Evolutionary conservation across 169 alveolate genomes (phyloP).

Genomic region (Plasmodium blacklocki): DNA sequence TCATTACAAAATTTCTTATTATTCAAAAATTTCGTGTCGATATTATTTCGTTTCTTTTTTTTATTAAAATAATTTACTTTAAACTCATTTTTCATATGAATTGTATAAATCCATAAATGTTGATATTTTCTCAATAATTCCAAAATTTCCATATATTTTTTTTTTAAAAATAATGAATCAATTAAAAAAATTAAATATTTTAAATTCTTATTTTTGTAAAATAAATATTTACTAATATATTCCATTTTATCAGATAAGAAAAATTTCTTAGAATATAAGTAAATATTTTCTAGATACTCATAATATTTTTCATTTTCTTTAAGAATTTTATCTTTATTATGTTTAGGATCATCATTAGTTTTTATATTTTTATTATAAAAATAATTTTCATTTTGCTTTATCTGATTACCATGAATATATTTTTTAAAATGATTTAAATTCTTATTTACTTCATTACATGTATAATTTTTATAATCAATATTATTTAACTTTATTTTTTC

Average conservation of each 20-base stretch:
- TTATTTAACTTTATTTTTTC: slow-evolving; percentile 21
- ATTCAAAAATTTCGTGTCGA: too few species aligned
- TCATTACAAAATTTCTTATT: too few species aligned
- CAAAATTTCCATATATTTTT: slow-evolving; percentile 40
- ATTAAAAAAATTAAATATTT: slow-evolving; percentile 48
- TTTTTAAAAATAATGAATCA: slow-evolving; percentile 50
- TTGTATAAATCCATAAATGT: slow-evolving; percentile 32
- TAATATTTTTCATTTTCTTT: slow-evolving; percentile 2
- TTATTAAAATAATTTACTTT: not conserved
- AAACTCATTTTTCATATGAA: not conserved
- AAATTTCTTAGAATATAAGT: slow-evolving; percentile 44
- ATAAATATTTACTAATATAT: slow-evolving; percentile 38
- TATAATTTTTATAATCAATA: slow-evolving; percentile 2
- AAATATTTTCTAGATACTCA: slow-evolving; percentile 27
- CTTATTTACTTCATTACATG: not conserved
- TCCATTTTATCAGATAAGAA: slow-evolving; percentile 65
- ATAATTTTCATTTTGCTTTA: not conserved
- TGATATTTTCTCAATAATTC: slow-evolving; percentile 5
- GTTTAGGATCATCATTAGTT: not conserved
- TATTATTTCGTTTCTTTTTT: not conserved
- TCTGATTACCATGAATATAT: too few species aligned
- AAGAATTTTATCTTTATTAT: not conserved
- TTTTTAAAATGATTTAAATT: too few species aligned
- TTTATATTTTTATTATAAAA: too few species aligned
- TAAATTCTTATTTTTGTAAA: slow-evolving; percentile 25